Base-by-base conservation (phyloP, 345 rosid species). In the Clarkia xantiana region DNA sequence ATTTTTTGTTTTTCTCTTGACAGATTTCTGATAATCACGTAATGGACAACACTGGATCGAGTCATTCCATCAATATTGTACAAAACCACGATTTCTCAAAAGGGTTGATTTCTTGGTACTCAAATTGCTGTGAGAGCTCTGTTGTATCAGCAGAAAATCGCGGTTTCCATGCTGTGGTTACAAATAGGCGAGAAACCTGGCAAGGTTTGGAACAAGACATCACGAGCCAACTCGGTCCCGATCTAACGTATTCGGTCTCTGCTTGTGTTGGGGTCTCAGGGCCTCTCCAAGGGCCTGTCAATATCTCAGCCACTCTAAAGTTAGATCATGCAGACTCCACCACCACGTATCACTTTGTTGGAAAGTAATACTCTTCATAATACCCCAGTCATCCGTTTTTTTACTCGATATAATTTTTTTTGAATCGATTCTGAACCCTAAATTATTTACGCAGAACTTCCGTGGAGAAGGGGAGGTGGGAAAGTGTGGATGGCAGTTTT, bases 171-270 rank as follows among this genome's bases (percentile, higher is more conserved):
- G 98, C 79, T 17, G 94, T 84, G 61, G 75, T 84, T 64, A 71
- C 81, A 25, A 79, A 84, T 62, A 75, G 98, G n/a, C 78, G 60
- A 10, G 78, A 86, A 68, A 68, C 81, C 60, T 91, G 98, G 98
- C 93, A 91, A 57, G 96, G 94, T 12, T 70, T 91, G 58, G 98
- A 84, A 54, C 96, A 86, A 70, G 93, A 86, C 71, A 81, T 86
- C 60, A 84, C 94, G 10, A 62, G 62, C 62, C 71, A 69, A 53
- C 67, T 86, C 59, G 70, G 76, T 43, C 68, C 72, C 34, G 83
- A 85, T 53, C 60, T 34, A 44, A 71, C 74, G 51, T 86, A 80
- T 62, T 59, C 67, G 15, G 80, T 86, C 57, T 73, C 83, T 52
- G 96, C 94, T 50, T 14, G 20, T 62, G 85, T 91, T 65, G 86